Evolutionary conservation across 441 rosid genomes (phyloP).

Genomic region (Syzygium syzygioides): DNA sequence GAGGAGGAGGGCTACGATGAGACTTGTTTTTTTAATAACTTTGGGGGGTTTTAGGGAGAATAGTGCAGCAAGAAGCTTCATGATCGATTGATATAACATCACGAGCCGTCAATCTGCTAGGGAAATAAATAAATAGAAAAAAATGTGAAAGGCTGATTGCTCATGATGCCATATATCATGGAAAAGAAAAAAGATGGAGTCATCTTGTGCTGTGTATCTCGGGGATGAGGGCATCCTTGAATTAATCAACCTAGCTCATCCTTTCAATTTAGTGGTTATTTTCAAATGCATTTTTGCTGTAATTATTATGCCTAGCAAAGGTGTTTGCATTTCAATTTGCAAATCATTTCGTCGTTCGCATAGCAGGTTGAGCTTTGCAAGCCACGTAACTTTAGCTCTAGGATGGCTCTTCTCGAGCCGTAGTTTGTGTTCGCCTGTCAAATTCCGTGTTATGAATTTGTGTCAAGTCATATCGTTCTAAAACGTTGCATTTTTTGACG

Average conservation of each 20-base stretch:
- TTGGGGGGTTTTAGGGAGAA: not conserved
- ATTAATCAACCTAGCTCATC: not conserved
- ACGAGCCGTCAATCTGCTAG: constrained; percentile 85
- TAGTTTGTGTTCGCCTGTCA: not conserved
- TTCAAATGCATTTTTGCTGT: not conserved
- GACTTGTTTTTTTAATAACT: not conserved
- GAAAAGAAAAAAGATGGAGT: not conserved
- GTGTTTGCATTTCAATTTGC: not conserved
- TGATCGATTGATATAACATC: constrained; percentile 62
- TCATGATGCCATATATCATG: constrained; percentile 69
- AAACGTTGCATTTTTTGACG: not conserved
- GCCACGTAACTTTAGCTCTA: not conserved
- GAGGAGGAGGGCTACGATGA: constrained; percentile 47
- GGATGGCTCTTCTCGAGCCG: not conserved
- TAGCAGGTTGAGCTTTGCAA: not conserved
- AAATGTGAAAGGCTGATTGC: constrained; percentile 75
- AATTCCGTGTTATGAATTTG: not conserved
- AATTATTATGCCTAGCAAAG: not conserved
- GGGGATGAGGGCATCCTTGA: not conserved
- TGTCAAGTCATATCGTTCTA: not conserved
- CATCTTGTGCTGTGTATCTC: not conserved
- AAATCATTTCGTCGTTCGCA: not conserved
- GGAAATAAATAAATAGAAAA: constrained; percentile 4
- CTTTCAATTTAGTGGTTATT: not conserved
- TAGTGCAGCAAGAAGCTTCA: constrained; percentile 1